phyloP scores from a whole-genome alignment of 495 filamentous ascomycete genomes.

The Melanomma pulvis-pyrius region DNA sequence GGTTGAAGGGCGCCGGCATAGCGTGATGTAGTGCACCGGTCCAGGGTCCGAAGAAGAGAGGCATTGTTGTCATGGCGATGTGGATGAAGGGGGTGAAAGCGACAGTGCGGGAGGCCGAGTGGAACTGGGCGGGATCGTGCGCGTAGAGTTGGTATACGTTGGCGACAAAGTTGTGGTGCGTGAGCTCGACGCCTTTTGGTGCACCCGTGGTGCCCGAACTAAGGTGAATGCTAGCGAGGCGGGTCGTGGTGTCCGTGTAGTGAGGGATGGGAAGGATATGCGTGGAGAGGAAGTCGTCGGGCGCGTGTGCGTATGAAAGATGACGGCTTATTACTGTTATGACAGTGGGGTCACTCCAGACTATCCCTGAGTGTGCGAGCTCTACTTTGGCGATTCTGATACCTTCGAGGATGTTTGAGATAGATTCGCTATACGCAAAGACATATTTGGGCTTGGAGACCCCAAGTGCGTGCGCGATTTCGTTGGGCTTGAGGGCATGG shows the following conservation, averaged over 20 bases:
- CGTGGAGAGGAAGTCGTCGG: conserved; percentile 24
- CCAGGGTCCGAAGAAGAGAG: conserved; percentile 38
- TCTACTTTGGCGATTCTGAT: too few species aligned
- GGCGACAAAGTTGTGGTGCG: conserved; percentile 31
- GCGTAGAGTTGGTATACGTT: conserved; percentile 42
- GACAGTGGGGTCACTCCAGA: too few species aligned
- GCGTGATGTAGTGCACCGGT: conserved; percentile 26
- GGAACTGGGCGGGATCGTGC: conserved; percentile 43
- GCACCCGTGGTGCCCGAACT: conserved; percentile 29
- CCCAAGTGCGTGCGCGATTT: too few species aligned
- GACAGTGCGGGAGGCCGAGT: conserved; percentile 37
- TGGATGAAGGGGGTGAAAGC: conserved; percentile 49
- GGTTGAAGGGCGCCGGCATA: conserved; percentile 24
- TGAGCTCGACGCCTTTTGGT: conserved; percentile 33
- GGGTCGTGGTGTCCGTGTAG: conserved; percentile 35
- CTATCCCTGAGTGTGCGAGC: too few species aligned
- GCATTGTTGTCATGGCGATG: conserved; percentile 47
- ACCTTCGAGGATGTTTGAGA: too few species aligned
- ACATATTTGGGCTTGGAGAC: too few species aligned
- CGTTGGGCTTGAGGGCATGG: too few species aligned
- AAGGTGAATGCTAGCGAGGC: conserved; percentile 27
- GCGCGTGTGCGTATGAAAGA: too few species aligned
- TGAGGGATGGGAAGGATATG: conserved; percentile 45
- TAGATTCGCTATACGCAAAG: too few species aligned
- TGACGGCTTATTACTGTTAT: too few species aligned